Conservation (phyloP, 1,284 basidiomycete species). For the Trichosporon asahii region DNA sequence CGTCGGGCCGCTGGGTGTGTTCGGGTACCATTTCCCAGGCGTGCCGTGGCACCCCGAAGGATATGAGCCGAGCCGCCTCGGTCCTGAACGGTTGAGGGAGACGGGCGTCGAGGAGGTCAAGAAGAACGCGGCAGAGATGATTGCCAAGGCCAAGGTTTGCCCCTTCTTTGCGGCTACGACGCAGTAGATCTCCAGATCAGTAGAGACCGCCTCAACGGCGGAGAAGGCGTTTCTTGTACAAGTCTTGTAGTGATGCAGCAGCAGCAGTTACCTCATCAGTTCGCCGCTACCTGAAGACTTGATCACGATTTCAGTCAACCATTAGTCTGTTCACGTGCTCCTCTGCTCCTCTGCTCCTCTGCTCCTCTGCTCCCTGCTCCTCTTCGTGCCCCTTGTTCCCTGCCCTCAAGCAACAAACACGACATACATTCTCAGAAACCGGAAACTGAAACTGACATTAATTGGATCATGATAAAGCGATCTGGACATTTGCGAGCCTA, state of each 20-base stretch:
- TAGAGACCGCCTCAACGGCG: no score
- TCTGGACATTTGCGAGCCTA: neutral
- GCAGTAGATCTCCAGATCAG: neutral
- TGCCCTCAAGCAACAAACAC: neutral
- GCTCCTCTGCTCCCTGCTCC: no score
- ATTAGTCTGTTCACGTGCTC: no score
- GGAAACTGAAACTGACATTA: neutral
- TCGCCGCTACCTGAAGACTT: neutral
- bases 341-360: no score
- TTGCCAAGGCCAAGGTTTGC: slow-evolving; percentile 1
- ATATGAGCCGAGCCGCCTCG: neutral
- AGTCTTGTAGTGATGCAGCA: neutral
- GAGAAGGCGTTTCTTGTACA: neutral
- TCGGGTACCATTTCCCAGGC: neutral
- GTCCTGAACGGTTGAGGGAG: slow-evolving; percentile 9
- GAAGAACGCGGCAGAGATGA: slow-evolving; percentile 8
- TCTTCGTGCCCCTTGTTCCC: no score
- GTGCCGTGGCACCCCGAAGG: slow-evolving; percentile 15
- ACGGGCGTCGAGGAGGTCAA: slow-evolving; percentile 3
- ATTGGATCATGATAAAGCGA: neutral
- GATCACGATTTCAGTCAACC: no score
- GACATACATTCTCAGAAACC: neutral
- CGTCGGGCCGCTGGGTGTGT: neutral
- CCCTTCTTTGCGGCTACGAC: slow-evolving; percentile 14
- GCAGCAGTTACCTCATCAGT: neutral